Conservation (phyloP, 2,329 filamentous ascomycete genomes). For the Microdochium paspali region DNA sequence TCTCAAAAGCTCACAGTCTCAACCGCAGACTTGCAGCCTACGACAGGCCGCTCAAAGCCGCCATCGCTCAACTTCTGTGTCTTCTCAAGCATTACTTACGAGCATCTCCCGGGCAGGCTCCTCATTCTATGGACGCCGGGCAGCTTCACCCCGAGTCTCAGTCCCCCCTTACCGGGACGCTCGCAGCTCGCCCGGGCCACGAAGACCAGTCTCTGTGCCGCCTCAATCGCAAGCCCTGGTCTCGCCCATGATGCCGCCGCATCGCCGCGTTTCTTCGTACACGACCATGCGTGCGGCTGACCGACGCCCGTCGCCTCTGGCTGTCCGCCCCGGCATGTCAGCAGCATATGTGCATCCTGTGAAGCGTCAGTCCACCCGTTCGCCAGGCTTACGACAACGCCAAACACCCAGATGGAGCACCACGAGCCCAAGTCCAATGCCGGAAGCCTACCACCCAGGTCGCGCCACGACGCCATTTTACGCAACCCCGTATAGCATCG, state of each 20-base stretch:
- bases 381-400: slow-evolving; percentile 39
- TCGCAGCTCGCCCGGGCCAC: not conserved
- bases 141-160: not conserved
- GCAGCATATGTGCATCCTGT: slow-evolving; percentile 14
- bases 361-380: slow-evolving; percentile 44
- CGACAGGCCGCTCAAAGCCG: slow-evolving; percentile 26
- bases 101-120: not conserved
- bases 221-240: not conserved
- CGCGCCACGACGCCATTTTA: slow-evolving; percentile 53
- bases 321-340: not conserved
- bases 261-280: not conserved
- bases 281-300: not conserved
- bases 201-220: not conserved
- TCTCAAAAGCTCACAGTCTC: slow-evolving; percentile 23
- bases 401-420: slow-evolving; percentile 47
- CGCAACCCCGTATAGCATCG: slow-evolving; percentile 64
- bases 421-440: slow-evolving; percentile 33
- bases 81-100: not conserved
- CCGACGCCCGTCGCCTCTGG: not conserved
- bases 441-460: slow-evolving; percentile 17
- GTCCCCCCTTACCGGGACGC: not conserved
- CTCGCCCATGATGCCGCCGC: not conserved
- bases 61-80: not conserved
- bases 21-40: slow-evolving; percentile 23
- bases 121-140: not conserved